phyloP scores from a whole-genome alignment of 441 rosid genomes.

The Hura crepitans region DNA sequence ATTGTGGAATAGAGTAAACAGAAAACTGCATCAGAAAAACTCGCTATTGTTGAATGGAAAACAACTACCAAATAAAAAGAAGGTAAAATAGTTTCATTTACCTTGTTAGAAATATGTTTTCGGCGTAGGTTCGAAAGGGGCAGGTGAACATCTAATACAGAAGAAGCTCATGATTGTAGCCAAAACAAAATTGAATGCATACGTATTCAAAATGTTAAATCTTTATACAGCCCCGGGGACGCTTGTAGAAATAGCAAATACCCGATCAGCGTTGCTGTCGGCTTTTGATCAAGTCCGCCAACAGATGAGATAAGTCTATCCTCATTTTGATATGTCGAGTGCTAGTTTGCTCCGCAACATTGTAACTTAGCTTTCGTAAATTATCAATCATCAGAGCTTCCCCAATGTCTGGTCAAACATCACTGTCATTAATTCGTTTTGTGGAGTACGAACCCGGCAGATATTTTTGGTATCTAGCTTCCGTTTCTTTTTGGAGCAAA shows the following conservation, averaged over 20 bases:
- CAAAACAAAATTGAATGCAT: neutral
- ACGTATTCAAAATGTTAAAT: neutral
- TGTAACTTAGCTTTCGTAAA: too few species aligned
- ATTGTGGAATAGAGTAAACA: neutral
- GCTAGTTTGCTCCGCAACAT: too few species aligned
- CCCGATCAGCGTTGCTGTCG: slow-evolving; percentile 54
- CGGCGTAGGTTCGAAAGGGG: slow-evolving; percentile 58
- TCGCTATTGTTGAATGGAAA: too few species aligned
- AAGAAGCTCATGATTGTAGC: slow-evolving; percentile 7
- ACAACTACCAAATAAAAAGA: too few species aligned
- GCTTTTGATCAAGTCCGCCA: slow-evolving; percentile 37
- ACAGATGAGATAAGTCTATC: slow-evolving; percentile 14
- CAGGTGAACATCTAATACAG: slow-evolving; percentile 44
- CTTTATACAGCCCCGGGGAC: slow-evolving; percentile 62
- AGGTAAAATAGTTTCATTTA: neutral
- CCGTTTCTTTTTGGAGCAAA: too few species aligned
- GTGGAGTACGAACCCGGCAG: too few species aligned
- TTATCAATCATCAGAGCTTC: too few species aligned
- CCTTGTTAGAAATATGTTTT: slow-evolving; percentile 1
- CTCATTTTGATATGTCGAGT: neutral
- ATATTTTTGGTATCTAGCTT: too few species aligned
- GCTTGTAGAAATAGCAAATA: slow-evolving; percentile 75
- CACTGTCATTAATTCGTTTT: too few species aligned
- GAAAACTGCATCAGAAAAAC: too few species aligned
- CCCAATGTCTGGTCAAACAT: too few species aligned